Base-by-base conservation (phyloP, 768 basidiomycete genomes). In the Agrocybe praecox region DNA sequence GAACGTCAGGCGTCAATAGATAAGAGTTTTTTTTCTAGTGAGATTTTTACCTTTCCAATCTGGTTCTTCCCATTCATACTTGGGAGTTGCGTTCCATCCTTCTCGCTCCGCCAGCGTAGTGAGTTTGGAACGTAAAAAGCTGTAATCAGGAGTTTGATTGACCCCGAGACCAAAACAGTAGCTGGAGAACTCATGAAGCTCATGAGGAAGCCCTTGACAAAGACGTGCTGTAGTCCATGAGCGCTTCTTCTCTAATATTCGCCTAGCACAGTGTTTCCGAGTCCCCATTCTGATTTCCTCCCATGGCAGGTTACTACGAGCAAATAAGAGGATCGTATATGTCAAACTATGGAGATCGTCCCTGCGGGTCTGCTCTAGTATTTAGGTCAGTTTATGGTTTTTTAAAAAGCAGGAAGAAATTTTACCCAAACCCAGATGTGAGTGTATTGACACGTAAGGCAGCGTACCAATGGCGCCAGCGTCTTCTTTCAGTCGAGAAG, bases 341-440 rank as follows among this genome's bases (percentile, higher is more conserved):
- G 43, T 29, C 34, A 56, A 23, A n/a, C 47, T 36, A 4, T 56
- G 48, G 6, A 49, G 40, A 22, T 56, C 55, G 19, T 56, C 55
- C 6, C 48, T 15, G 0, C 55, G 55, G 1, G 55, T 50, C 47
- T 49, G 48, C 17, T 49, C 55, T 56, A 24, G 18, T 26, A 11
- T 19, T n/a, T 12, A 45, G 17, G 14, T 22, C 17, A 43, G 18
- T 32, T 21, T 19, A 29, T 46, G 44, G 10, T 15, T 10, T 6
- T 21, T 12, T 32, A 24, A 33, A 22, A 14, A 43, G 18, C 9
- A 24, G 4, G 7, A 32, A 1, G 17, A 33, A 26, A 33, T 6
- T 18, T n/a, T 29, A 56, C 49, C 55, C 32, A 29, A 7, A 12
- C 55, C 55, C 1, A 56, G 49, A 56, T 56, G 55, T 32, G 55